Evolutionary conservation across 1,284 basidiomycete genomes (phyloP).

Genomic region (Ceratobasidium sp.): DNA sequence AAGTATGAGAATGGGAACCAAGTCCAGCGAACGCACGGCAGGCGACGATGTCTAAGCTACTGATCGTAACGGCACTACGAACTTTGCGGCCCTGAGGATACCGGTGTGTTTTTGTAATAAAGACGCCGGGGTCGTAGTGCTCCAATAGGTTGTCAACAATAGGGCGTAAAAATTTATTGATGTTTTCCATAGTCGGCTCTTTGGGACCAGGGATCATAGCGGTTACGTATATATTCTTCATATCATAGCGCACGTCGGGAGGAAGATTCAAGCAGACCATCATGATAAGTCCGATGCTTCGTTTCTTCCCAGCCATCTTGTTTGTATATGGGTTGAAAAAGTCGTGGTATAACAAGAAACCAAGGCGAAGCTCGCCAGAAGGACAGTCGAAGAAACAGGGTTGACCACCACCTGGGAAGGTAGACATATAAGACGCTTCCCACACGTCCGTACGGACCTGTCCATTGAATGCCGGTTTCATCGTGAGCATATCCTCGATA

Average conservation of each 20-base stretch:
- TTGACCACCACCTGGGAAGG: constrained; percentile 51
- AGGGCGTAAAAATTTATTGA: constrained; percentile 56
- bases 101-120: constrained; percentile 46
- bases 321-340: constrained; percentile 60
- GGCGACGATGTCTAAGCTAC: constrained; percentile 1
- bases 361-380: constrained; percentile 51
- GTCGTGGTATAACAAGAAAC: constrained; percentile 57
- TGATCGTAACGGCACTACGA: not conserved
- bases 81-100: constrained; percentile 22
- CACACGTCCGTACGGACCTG: constrained; percentile 50
- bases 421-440: constrained; percentile 52
- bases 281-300: constrained; percentile 56
- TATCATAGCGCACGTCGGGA: constrained; percentile 54
- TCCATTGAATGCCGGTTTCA: too few species aligned
- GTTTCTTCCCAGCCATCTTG: constrained; percentile 55
- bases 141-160: constrained; percentile 55
- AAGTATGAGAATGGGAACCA: not conserved
- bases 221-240: constrained; percentile 60
- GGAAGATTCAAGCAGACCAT: constrained; percentile 61
- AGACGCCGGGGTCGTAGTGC: constrained; percentile 56
- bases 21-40: not conserved
- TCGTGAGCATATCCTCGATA: constrained; percentile 32
- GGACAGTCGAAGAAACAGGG: constrained; percentile 47
- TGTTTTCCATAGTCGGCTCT: constrained; percentile 48
- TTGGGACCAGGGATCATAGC: constrained; percentile 56